Evolutionary conservation across 805 yeast genomes (phyloP), one percentile per base, ranked within the genome.

Genomic region (Candida arabinofermentans): DNA sequence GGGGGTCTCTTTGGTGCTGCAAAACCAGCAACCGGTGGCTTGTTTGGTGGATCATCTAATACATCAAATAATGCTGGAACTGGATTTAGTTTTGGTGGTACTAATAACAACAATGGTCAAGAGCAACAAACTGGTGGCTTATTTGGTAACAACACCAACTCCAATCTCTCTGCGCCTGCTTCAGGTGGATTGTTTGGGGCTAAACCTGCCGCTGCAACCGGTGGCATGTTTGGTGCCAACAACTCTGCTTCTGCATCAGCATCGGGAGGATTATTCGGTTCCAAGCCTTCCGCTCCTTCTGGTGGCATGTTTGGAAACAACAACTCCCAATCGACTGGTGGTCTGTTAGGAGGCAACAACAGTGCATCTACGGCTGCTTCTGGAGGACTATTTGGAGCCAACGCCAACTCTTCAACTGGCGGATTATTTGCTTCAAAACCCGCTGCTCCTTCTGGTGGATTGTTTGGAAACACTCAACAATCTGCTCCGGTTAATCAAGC

Each of bases 341-440:
- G 74, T 2, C 43, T 69, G 24, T 71, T 72, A 47, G 75, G 75
- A 10, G 55, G 55, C 40, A 63, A 27, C 21, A 8, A 5, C 22
- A 27, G 39, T 23, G 42, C 35, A 9, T 16, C 39, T 16, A 23
- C 34, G 24, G 18, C 41, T 37, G 39, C 39, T 41, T 47, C 45
- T 46, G 24, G 29, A 18, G 51, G 44, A 39, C 41, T 47, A 46
- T 49, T 42, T 48, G 46, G 46, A n/a, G n/a, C n/a, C n/a, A n/a
- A n/a, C n/a, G n/a, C n/a, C n/a, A n/a, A n/a, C 33, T 47, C 8
- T 18, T 19, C 66, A 21, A 55, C 67, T 21, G 75, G 75, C 27
- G 78, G 77, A 4, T 43, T 71, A 23, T 72, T 72, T 52, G 76
- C 77, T n/a, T 12, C 32, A 19, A 35, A 52, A 17, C 48, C 54